Evolutionary conservation across 2,329 filamentous ascomycete genomes (phyloP).

Genomic region (Scytalidium sp.): DNA sequence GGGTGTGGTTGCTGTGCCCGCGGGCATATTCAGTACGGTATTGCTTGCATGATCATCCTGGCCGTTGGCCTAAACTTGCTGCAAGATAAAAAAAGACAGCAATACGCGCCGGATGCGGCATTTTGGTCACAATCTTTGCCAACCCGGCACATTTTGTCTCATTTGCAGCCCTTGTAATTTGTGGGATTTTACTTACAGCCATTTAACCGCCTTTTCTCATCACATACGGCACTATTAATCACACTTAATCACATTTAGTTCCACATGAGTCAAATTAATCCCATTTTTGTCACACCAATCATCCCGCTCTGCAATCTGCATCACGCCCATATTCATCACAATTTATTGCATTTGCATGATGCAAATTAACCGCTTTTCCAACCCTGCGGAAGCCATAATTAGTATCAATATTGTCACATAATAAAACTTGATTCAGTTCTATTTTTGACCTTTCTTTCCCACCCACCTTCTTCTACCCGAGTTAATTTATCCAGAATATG

Average conservation of each 20-base stretch:
- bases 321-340: background rate
- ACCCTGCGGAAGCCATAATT: background rate
- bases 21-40: background rate
- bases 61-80: background rate
- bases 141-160: background rate
- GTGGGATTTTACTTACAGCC: background rate
- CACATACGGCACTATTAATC: background rate
- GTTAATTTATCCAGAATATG: background rate
- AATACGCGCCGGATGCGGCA: background rate
- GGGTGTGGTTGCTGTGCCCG: background rate
- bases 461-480: background rate
- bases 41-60: background rate
- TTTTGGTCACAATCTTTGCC: background rate
- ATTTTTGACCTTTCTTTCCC: slow-evolving; percentile 17
- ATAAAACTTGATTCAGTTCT: slow-evolving; percentile 18
- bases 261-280: too few relatives aligned
- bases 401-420: background rate
- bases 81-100: background rate
- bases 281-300: background rate
- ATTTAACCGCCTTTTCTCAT: background rate
- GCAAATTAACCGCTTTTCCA: background rate
- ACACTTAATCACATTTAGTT: background rate
- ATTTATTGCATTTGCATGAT: background rate
- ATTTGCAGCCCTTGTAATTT: background rate
- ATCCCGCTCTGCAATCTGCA: background rate